Percentiles rank a stretch among this genome's conserved stretches.
phyloP scores from a whole-genome alignment of 2,329 filamentous ascomycete genomes.

The Phaeoacremonium minimum region DNA sequence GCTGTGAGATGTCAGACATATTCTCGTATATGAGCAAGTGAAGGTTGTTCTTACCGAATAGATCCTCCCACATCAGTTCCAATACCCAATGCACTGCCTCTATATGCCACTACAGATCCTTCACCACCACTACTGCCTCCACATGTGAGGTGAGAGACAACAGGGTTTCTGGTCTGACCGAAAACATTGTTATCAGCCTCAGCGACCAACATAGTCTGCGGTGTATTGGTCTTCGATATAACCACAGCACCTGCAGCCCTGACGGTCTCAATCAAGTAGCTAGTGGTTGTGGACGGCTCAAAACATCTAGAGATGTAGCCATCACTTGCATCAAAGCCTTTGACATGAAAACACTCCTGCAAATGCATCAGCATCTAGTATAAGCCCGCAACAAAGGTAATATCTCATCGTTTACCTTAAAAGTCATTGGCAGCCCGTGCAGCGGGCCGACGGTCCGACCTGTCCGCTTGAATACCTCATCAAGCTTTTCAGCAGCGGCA shows the following conservation, averaged over 20 bases:
- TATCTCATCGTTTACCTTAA: too few relatives aligned
- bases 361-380: too few relatives aligned
- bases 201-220: constrained; percentile 17
- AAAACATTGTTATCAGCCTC: constrained; percentile 17
- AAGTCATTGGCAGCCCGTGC: constrained; percentile 30
- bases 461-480: not conserved
- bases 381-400: too few relatives aligned
- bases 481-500: constrained; percentile 15
- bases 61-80: constrained; percentile 18
- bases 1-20: too few relatives aligned
- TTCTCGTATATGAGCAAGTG: too few relatives aligned
- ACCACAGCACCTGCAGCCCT: constrained; percentile 2
- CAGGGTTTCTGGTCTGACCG: constrained; percentile 16
- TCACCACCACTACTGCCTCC: constrained; percentile 18
- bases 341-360: constrained; percentile 3
- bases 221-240: constrained; percentile 12
- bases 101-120: constrained; percentile 13
- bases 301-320: constrained; percentile 2
- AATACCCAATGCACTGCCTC: constrained; percentile 16
- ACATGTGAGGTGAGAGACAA: constrained; percentile 12
- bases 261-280: constrained; percentile 1
- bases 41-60: too few relatives aligned
- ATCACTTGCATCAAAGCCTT: constrained; percentile 3
- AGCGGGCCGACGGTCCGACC: constrained; percentile 18
- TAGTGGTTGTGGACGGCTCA: constrained; percentile 1